Percentiles rank a stretch among this genome's conserved stretches.
Evolutionary conservation across 2,329 filamentous ascomycete genomes (phyloP).

Genomic region (Massarina eburnea): DNA sequence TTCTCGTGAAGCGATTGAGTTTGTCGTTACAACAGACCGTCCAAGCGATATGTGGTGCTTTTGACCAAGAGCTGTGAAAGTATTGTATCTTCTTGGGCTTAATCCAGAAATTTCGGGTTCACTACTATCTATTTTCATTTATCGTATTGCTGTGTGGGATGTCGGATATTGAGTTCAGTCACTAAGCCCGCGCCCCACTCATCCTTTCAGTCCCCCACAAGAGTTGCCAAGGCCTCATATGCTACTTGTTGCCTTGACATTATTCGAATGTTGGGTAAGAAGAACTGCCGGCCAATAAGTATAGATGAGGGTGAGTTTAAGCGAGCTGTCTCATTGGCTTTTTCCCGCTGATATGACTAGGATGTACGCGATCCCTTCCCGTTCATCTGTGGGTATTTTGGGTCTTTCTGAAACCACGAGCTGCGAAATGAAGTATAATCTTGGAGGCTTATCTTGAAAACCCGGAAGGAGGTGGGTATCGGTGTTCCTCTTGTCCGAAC

Average conservation of each 20-base stretch:
- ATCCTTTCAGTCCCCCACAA: neutral
- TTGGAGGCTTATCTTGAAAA: neutral
- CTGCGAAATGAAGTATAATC: neutral
- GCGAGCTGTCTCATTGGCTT: conserved; percentile 4
- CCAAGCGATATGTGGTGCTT: too few relatives aligned
- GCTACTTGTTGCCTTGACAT: neutral
- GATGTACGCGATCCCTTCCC: neutral
- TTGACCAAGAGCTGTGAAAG: too few relatives aligned
- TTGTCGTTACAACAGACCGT: neutral
- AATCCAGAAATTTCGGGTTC: neutral
- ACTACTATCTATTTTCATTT: neutral
- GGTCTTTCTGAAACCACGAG: neutral
- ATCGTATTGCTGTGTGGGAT: neutral
- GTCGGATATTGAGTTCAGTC: neutral
- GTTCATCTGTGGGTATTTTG: neutral
- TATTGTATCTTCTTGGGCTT: neutral
- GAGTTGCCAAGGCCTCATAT: neutral
- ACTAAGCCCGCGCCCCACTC: neutral
- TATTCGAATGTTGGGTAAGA: neutral
- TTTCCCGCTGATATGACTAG: neutral
- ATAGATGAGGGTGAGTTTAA: conserved; percentile 6
- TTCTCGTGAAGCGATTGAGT: neutral
- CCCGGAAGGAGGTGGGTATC: neutral
- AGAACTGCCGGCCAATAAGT: conserved; percentile 7
- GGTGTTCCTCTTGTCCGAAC: neutral